These are phyloP conservation scores for Chrysochromulina parva DNA, from an alignment of 78 protist genomes.

Conservation along the genomic window DNA sequence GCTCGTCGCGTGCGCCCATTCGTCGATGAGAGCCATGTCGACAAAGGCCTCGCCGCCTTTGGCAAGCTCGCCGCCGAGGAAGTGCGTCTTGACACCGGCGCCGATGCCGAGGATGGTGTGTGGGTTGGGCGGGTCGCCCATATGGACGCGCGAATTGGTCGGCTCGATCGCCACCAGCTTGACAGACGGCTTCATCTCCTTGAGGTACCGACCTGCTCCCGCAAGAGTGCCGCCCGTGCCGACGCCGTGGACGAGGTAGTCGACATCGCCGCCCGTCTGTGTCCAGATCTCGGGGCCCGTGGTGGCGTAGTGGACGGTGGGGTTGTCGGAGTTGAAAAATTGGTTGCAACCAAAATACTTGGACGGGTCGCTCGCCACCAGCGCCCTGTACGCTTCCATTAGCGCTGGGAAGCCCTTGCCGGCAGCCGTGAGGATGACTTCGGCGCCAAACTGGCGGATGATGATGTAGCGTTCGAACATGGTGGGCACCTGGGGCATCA, in stretches of 20 bases:
- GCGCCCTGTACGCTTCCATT: background rate
- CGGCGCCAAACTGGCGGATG: conserved; percentile 34
- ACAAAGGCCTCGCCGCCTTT: too few species aligned
- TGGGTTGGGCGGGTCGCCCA: background rate
- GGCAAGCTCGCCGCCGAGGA: too few species aligned
- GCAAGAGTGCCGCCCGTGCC: conserved; percentile 49
- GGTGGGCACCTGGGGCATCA: conserved; percentile 40
- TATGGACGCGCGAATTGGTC: background rate
- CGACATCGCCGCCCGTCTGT: conserved; percentile 31
- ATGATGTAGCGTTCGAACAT: conserved; percentile 12
- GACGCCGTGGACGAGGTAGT: conserved; percentile 30
- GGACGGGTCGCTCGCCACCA: background rate
- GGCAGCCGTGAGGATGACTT: conserved; percentile 19
- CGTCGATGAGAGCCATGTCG: too few species aligned
- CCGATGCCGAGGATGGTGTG: conserved; percentile 4
- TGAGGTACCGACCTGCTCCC: conserved; percentile 40
- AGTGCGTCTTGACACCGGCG: background rate
- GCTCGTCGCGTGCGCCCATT: background rate
- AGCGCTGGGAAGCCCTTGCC: background rate
- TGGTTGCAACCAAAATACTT: background rate
- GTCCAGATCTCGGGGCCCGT: conserved; percentile 41
- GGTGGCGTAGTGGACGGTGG: background rate
- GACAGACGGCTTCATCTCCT: background rate
- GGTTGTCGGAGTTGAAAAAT: background rate
- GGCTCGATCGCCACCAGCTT: background rate